Evolutionary conservation across 345 rosid genomes (phyloP).

Genomic region (Laguncularia racemosa): DNA sequence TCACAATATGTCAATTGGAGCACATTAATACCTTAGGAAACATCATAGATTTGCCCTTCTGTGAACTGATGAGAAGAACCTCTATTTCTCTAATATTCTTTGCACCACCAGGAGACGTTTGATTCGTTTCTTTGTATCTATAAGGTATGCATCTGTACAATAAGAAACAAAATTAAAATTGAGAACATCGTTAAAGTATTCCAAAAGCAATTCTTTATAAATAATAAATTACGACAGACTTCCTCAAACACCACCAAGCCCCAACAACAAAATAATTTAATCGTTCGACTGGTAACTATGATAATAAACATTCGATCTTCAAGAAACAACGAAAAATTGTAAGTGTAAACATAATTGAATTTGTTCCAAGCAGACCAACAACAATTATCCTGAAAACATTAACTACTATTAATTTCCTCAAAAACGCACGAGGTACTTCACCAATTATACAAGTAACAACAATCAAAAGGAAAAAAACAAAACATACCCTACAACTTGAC

Average conservation of each 20-base stretch:
- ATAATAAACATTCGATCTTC: no score
- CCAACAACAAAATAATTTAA: no score
- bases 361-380: no score
- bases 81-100: constrained; percentile 22
- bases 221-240: neutral
- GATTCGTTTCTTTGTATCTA: constrained; percentile 21
- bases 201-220: neutral
- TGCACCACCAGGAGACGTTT: constrained; percentile 5
- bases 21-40: constrained; percentile 45
- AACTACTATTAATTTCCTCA: no score
- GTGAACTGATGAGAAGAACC: constrained; percentile 54
- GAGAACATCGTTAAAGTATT: neutral
- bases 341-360: no score
- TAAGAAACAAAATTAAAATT: neutral
- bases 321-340: no score
- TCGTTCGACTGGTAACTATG: no score
- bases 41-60: constrained; percentile 42
- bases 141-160: constrained; percentile 55
- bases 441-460: no score
- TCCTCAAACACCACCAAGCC: neutral
- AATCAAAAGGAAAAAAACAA: neutral
- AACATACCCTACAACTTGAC: constrained; percentile 73
- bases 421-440: no score
- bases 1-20: no score
- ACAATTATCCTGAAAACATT: no score